Percentiles rank a stretch among this genome's conserved stretches.
phyloP scores from a whole-genome alignment of 2,329 filamentous ascomycete species.

The Aspergillus thermomutatus region DNA sequence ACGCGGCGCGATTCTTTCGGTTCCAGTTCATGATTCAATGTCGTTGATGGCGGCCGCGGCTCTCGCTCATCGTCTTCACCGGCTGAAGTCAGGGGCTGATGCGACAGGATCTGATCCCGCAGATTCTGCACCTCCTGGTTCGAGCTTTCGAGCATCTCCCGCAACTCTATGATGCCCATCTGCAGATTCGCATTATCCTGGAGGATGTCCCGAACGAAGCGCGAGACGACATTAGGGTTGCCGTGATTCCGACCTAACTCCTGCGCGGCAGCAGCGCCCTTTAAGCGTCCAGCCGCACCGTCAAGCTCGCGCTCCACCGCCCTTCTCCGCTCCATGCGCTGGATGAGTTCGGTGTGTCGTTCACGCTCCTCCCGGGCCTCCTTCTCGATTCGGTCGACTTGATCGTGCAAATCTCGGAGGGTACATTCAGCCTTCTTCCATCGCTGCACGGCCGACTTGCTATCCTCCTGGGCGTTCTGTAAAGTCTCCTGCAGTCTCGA shows the following conservation, averaged over 20 bases:
- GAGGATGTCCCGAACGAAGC: slow-evolving; percentile 92
- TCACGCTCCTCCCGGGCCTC: slow-evolving; percentile 78
- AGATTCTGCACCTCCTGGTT: slow-evolving; percentile 91
- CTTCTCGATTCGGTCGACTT: slow-evolving; percentile 82
- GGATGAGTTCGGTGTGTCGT: slow-evolving; percentile 75
- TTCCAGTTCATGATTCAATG: slow-evolving; percentile 70
- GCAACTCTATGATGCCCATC: slow-evolving; percentile 82
- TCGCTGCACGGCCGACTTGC: slow-evolving; percentile 72
- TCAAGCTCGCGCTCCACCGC: slow-evolving; percentile 78
- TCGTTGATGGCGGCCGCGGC: slow-evolving; percentile 43
- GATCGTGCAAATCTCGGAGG: slow-evolving; percentile 74
- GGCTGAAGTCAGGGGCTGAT: slow-evolving; percentile 63
- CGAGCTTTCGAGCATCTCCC: slow-evolving; percentile 84
- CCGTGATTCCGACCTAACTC: slow-evolving; percentile 58
- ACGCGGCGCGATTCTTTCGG: slow-evolving; percentile 46
- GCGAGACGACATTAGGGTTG: slow-evolving; percentile 74
- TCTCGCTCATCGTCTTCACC: slow-evolving; percentile 21
- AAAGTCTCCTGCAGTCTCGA: slow-evolving; percentile 66
- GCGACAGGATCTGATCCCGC: slow-evolving; percentile 73
- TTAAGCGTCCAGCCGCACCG: slow-evolving; percentile 73
- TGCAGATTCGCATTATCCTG: slow-evolving; percentile 95
- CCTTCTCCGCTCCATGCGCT: slow-evolving; percentile 78
- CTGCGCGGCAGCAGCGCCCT: slow-evolving; percentile 72
- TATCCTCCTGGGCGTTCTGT: slow-evolving; percentile 66
- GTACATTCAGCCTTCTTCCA: slow-evolving; percentile 83